Base-by-base conservation (phyloP, 192 early-diverging fungal genomes). In the Coemansia sp. region DNA sequence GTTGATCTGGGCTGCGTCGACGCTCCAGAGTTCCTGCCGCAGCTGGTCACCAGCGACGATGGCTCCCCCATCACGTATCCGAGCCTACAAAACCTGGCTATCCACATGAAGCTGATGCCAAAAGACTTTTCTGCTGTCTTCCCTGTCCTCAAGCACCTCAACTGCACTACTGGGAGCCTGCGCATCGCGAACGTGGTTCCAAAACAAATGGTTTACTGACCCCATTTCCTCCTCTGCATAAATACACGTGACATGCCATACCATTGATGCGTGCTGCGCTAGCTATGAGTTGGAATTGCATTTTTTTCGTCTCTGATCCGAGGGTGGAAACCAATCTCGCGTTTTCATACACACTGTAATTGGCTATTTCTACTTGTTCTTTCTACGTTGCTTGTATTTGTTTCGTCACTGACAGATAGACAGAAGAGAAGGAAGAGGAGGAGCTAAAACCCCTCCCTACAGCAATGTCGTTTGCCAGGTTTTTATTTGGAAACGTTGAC, bases 401-500 rank as follows among this genome's bases (percentile, higher is more conserved):
- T 48, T 48, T 25, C 13, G 2, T 48, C 23, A 11, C 13, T 25
- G 19, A 11, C 23, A 14, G 23, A 48, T 14, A 25, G 22, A n/a
- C 45, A 23, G 22, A 25, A 23, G 1, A 48, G 10, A 25, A 11
- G 23, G 15, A 44, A 19, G n/a, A 44, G n/a, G n/a, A 19, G n/a
- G n/a, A 44, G n/a, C 15, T 5, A 19, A 19, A 44, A 19, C 5
- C 11, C 15, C 7, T 25, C 48, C n/a, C n/a, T n/a, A n/a, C 34
- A 11, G 5, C 34, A 4, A 89, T 90, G 88, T 88, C 87, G 30
- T 81, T 86, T 28, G 84, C 89, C 34, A 82, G 85, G 33, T 91
- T 89, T 70, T 75, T 96, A 50, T 96, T 93, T 75, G 94, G 94
- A 37, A 96, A 96, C 75, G 88, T 96, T 15, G 94, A 94, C 79